Base-by-base conservation (phyloP, 1,139 yeast genomes). In the Debaryomyces robertsiae region DNA sequence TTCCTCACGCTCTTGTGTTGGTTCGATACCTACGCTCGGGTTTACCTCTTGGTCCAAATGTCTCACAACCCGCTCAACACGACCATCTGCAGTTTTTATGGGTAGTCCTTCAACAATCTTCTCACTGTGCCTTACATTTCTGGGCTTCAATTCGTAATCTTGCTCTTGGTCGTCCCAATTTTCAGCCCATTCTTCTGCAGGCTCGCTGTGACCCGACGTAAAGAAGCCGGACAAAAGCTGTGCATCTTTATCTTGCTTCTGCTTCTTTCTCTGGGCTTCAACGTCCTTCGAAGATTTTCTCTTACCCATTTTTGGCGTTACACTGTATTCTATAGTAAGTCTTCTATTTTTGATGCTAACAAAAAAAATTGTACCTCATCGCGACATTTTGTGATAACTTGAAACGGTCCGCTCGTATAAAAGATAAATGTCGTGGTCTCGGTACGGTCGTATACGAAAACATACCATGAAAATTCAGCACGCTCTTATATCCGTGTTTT, bases 21-120 rank as follows among this genome's bases (percentile, higher is more conserved):
- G n/a, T 51, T 62, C 23, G 51, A 52, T 14, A 32, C 47, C 25
- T 28, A 37, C 34, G 11, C 30, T 53, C 7, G 49, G 55, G 16
- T 51, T 54, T 13, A 53, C 56, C 18, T 52, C 57, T 15, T 47
- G 57, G 15, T 61, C 60, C 9, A 55, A 59, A 44, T 66, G 69
- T 41, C 73, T 58, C 25, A 74, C 62, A 3, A 81, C 84, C 54
- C 95, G 69, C 58, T 84, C 80, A 14, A 93, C 68, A 40, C 71
- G 75, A 45, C 96, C 96, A 46, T 81, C 86, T 1, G 69, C 71
- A 17, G 76, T 74, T 55, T 87, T 89, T 41, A 91, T 87, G 0
- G 98, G 98, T 46, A 91, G 73, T 9, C 87, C 83, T 57, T 87
- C 96, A 3, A 79, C 77, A 16, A 76, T 65, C 15, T 70, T 74